Evolutionary conservation across 441 rosid species (phyloP).

Genomic region (Lepidium campestre): DNA sequence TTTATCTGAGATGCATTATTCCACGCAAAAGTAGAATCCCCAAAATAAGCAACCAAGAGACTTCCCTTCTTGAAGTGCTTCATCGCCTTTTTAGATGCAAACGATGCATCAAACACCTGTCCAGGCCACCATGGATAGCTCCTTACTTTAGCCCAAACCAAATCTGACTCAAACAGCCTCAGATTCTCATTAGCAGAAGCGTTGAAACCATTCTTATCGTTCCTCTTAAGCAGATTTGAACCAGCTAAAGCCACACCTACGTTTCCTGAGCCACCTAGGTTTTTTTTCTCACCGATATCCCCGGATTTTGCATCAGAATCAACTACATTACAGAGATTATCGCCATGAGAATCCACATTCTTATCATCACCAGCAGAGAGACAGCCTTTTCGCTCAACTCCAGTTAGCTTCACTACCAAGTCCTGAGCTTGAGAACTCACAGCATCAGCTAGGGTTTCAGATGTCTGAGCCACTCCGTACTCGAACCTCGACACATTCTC

Average conservation of each 20-base stretch:
- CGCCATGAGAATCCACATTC: not conserved
- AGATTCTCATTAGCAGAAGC: not conserved
- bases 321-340: not conserved
- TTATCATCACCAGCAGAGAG: not conserved
- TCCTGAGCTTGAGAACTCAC: slow-evolving; percentile 7
- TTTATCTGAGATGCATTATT: slow-evolving; percentile 47
- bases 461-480: not conserved
- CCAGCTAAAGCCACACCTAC: slow-evolving; percentile 15
- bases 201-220: not conserved
- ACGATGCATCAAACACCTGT: slow-evolving; percentile 49
- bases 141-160: slow-evolving; percentile 78
- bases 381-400: slow-evolving; percentile 2
- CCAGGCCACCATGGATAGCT: slow-evolving; percentile 97
- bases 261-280: slow-evolving; percentile 1
- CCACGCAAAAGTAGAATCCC: slow-evolving; percentile 73
- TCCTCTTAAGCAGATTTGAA: not conserved
- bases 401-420: slow-evolving; percentile 9
- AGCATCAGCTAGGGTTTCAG: slow-evolving; percentile 31
- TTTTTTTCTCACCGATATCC: not conserved
- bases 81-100: slow-evolving; percentile 47
- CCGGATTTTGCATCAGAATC: not conserved
- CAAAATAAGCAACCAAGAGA: slow-evolving; percentile 54
- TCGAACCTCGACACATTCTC: not conserved
- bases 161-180: slow-evolving; percentile 40
- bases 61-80: slow-evolving; percentile 46